Percentiles rank a stretch among this genome's conserved stretches.
Evolutionary conservation across 768 basidiomycete species (phyloP).

Genomic region (Tricholoma saponaceum): DNA sequence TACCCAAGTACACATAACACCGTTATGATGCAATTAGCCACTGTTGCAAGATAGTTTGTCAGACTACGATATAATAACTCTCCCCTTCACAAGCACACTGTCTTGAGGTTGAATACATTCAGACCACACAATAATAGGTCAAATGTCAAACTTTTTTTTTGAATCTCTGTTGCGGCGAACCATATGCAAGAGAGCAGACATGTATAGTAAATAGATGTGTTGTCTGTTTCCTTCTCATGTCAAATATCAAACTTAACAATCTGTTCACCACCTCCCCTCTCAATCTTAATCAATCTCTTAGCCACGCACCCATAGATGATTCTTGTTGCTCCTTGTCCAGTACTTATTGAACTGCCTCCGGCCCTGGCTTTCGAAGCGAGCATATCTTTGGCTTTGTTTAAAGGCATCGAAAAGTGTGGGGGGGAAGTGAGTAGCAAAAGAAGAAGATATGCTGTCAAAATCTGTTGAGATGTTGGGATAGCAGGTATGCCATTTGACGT

Average conservation of each 20-base stretch:
- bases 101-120: too few relatives aligned
- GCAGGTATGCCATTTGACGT: slow-evolving; percentile 22
- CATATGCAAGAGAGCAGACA: too few relatives aligned
- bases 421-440: slow-evolving; percentile 50
- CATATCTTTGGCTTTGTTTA: slow-evolving; percentile 59
- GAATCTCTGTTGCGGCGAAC: too few relatives aligned
- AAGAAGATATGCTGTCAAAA: slow-evolving; percentile 66
- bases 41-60: too few relatives aligned
- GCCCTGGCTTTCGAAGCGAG: slow-evolving; percentile 41
- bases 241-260: slow-evolving; percentile 67
- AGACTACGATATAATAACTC: too few relatives aligned
- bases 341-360: slow-evolving; percentile 24
- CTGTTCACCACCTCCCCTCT: slow-evolving; percentile 71
- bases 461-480: slow-evolving; percentile 61
- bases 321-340: slow-evolving; percentile 48
- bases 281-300: slow-evolving; percentile 73
- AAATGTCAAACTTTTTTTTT: too few relatives aligned
- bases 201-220: too few relatives aligned
- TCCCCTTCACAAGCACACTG: too few relatives aligned
- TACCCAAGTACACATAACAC: too few relatives aligned
- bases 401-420: slow-evolving; percentile 51
- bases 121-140: too few relatives aligned
- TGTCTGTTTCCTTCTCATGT: too few relatives aligned
- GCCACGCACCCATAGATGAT: slow-evolving; percentile 79
- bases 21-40: too few relatives aligned